Evolutionary conservation across 768 basidiomycete species (phyloP).

Genomic region (Termitomyces sp.): DNA sequence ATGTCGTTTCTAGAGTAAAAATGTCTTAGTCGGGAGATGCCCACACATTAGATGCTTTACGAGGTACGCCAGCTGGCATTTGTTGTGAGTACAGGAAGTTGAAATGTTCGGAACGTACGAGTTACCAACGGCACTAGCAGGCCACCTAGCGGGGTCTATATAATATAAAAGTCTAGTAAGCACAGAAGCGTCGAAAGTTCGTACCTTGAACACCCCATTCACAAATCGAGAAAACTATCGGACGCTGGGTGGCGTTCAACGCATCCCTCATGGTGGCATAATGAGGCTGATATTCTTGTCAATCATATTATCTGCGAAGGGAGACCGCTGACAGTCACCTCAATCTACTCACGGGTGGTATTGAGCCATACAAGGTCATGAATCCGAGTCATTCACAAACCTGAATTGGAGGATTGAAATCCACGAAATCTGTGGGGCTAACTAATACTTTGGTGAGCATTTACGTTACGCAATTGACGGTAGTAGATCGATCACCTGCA

Average conservation of each 20-base stretch:
- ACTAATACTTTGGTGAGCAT: constrained; percentile 16
- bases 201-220: constrained; percentile 43
- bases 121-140: constrained; percentile 41
- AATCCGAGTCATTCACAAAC: constrained; percentile 17
- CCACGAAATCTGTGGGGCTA: constrained; percentile 41
- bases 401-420: constrained; percentile 39
- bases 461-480: neutral
- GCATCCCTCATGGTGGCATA: constrained; percentile 45
- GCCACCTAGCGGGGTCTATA: constrained; percentile 48
- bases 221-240: constrained; percentile 50
- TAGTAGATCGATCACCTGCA: constrained; percentile 25
- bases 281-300: constrained; percentile 28
- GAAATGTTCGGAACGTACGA: constrained; percentile 25
- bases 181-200: neutral
- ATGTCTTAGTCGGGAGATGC: neutral
- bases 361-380: neutral
- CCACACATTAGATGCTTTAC: constrained; percentile 21
- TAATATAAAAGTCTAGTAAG: no score
- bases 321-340: constrained; percentile 21
- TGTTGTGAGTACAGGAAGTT: neutral
- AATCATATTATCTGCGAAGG: neutral
- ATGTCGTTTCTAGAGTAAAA: constrained; percentile 36
- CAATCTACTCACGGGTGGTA: constrained; percentile 22
- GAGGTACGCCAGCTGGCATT: constrained; percentile 39
- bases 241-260: constrained; percentile 37